phyloP scores from a whole-genome alignment of 2,329 filamentous ascomycete genomes.

The Talaromyces funiculosus region DNA sequence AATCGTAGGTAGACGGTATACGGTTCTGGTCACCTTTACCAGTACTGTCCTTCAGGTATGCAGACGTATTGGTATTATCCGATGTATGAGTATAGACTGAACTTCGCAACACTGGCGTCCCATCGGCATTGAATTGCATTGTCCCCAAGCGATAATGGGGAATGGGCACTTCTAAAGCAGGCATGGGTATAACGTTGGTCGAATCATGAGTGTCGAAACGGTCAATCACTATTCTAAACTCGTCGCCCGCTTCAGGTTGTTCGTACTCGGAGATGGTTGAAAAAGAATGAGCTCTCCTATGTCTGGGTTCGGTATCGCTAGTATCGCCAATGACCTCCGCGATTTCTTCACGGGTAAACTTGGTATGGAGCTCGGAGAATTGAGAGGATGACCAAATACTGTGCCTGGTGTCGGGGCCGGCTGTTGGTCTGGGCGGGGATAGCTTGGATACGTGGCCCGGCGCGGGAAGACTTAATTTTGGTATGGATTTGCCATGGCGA shows the following conservation, averaged over 20 bases:
- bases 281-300: constrained; percentile 66
- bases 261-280: constrained; percentile 66
- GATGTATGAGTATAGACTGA: constrained; percentile 69
- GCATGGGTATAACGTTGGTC: constrained; percentile 53
- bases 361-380: constrained; percentile 34
- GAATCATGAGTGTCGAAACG: constrained; percentile 56
- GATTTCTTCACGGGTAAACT: constrained; percentile 21
- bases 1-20: constrained; percentile 21
- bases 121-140: constrained; percentile 70
- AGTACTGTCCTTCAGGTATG: constrained; percentile 42
- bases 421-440: constrained; percentile 27
- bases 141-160: constrained; percentile 79
- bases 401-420: constrained; percentile 27
- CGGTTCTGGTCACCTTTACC: constrained; percentile 19
- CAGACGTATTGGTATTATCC: constrained; percentile 64
- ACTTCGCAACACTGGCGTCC: constrained; percentile 70
- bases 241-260: constrained; percentile 50
- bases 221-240: constrained; percentile 75
- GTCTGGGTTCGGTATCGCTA: constrained; percentile 29
- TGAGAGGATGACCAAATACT: constrained; percentile 38
- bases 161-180: constrained; percentile 67
- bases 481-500: constrained; percentile 9
- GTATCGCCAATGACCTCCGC: constrained; percentile 21
- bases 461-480: constrained; percentile 36
- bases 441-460: constrained; percentile 56